Evolutionary conservation across 1,139 yeast species (phyloP), one percentile per base, ranked within the genome.

Genomic region (Geotrichum klebahnii): DNA sequence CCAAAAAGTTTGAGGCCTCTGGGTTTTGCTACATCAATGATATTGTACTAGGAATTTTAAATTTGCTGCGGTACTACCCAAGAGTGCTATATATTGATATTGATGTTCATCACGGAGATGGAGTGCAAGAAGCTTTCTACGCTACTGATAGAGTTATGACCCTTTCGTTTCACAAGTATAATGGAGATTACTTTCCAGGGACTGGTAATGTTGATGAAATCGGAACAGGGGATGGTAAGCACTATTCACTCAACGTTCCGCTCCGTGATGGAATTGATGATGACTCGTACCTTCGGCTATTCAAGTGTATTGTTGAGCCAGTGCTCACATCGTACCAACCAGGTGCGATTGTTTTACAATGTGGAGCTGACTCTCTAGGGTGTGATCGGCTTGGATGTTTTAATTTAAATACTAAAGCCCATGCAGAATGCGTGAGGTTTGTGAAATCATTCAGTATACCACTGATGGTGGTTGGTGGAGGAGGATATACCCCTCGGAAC

Each of bases 41-140:
- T 67, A 92, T 92, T 59, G 98, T 90, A 1, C 71, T 92, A 53
- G 88, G 95, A 32, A 87, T 90, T 34, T 69, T 92, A 51, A 87
- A 90, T 61, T 69, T 92, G 52, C 73, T 92, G 57, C 74, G 97
- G 55, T 84, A 84, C 55, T 95, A 88, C 64, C 90, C 97, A 4
- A 75, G 97, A 52, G 97, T 92, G 3, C 72, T 92, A 62, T 92
- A 92, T 65, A 88, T 92, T 51, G 98, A 92, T 67, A 90, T 90
- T 51, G 98, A 92, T 66, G 79, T 92, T 23, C 98, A 92, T 66
- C 98, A 92, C 65, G 98, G 98, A 22, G 98, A 92, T 66, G 98
- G 97, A 49, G 98, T 92, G 1, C 97, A 92, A 65, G 97, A 92
- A 67, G 97, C 97, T 1, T 92, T 92, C 61, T 89, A 90, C 65